phyloP scores from a whole-genome alignment of 2,329 filamentous ascomycete genomes.

The Sporothrix dimorphospora region DNA sequence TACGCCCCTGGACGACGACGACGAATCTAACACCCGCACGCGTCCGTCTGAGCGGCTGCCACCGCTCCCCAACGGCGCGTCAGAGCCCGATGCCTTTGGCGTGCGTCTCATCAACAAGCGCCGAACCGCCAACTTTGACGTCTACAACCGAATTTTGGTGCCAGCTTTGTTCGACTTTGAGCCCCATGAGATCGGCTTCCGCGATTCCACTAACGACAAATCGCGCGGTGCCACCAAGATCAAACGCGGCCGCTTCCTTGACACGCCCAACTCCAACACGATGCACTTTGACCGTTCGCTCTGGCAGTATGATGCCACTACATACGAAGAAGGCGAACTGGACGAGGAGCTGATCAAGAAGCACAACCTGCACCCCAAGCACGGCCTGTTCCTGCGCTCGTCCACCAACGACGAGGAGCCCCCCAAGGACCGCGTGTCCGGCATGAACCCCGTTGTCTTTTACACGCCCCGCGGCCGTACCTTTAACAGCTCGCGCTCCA shows the following conservation, averaged over 20 bases:
- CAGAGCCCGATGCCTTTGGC: slow-evolving; percentile 56
- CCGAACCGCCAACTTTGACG: slow-evolving; percentile 44
- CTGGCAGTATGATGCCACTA: slow-evolving; percentile 56
- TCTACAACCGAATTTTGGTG: slow-evolving; percentile 58
- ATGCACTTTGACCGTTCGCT: slow-evolving; percentile 60
- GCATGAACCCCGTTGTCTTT: slow-evolving; percentile 53
- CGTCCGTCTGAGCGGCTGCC: slow-evolving; percentile 32
- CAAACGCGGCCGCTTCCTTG: slow-evolving; percentile 57
- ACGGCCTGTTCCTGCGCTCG: slow-evolving; percentile 55
- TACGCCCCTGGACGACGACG: slow-evolving; percentile 29
- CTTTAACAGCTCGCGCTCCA: slow-evolving; percentile 52
- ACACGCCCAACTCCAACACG: slow-evolving; percentile 57
- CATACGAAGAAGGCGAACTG: slow-evolving; percentile 53
- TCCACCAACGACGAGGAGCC: slow-evolving; percentile 52
- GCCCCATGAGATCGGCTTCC: slow-evolving; percentile 61
- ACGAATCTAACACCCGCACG: slow-evolving; percentile 35
- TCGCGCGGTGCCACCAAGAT: slow-evolving; percentile 56
- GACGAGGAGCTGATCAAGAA: slow-evolving; percentile 55
- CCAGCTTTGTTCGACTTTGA: slow-evolving; percentile 54
- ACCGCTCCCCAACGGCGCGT: slow-evolving; percentile 45
- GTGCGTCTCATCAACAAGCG: slow-evolving; percentile 51
- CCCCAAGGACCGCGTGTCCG: slow-evolving; percentile 47
- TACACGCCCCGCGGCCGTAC: slow-evolving; percentile 53
- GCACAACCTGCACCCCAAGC: slow-evolving; percentile 56
- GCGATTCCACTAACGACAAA: slow-evolving; percentile 60